These are phyloP conservation scores for Fistulinella prunicolor DNA, from an alignment of 768 basidiomycete genomes.

Conservation along the genomic window DNA sequence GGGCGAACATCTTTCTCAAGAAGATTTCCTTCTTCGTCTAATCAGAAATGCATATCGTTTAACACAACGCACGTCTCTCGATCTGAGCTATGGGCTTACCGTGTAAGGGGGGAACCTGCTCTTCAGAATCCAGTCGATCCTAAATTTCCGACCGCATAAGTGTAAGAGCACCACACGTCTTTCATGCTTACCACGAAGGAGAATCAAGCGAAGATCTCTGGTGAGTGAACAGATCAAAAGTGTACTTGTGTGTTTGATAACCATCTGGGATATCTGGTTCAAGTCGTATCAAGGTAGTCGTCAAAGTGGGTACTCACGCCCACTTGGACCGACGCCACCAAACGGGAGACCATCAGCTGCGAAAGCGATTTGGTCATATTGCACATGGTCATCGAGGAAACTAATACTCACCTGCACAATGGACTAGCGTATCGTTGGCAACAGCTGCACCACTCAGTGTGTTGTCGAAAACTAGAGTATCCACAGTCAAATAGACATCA, in stretches of 20 bases:
- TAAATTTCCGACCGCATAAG: conserved; percentile 8
- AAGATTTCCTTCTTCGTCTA: conserved; percentile 26
- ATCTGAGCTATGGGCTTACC: conserved; percentile 9
- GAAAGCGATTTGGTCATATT: background rate
- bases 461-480: conserved; percentile 53
- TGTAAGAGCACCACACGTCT: too few species aligned
- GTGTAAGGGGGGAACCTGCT: conserved; percentile 30
- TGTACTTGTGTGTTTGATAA: conserved; percentile 66
- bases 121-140: conserved; percentile 25
- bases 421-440: conserved; percentile 68
- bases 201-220: conserved; percentile 51
- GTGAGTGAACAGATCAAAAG: conserved; percentile 80
- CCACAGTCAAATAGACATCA: conserved; percentile 16
- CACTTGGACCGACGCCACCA: conserved; percentile 70
- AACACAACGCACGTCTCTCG: background rate
- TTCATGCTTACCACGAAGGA: conserved; percentile 32
- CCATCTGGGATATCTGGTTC: conserved; percentile 45
- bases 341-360: conserved; percentile 65
- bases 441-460: conserved; percentile 70
- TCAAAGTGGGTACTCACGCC: conserved; percentile 49
- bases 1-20: conserved; percentile 11
- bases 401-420: conserved; percentile 46
- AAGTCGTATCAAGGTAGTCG: background rate
- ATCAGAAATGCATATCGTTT: background rate
- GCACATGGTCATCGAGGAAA: background rate